Evolutionary conservation across 495 filamentous ascomycete species (phyloP).

Genomic region (Beverwykella pulmonaria): DNA sequence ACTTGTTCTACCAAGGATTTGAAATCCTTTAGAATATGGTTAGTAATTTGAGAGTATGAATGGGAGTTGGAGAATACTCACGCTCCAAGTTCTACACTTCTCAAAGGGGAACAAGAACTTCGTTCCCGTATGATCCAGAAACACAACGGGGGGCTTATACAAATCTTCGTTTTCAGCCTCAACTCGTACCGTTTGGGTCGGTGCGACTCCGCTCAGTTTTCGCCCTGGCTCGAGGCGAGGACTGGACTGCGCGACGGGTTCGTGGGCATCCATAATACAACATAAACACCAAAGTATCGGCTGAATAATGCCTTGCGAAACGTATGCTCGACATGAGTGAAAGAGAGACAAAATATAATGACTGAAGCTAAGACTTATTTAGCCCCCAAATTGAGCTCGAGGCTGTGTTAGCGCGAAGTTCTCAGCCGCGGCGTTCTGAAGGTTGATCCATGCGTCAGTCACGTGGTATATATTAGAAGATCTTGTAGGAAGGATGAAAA

Average conservation of each 20-base stretch:
- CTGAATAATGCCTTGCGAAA: too few relatives aligned
- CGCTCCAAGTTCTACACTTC: conserved; percentile 12
- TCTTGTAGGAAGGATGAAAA: too few relatives aligned
- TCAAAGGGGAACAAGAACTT: conserved; percentile 25
- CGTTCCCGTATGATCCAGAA: conserved; percentile 21
- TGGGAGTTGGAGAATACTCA: background rate
- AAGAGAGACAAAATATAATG: background rate
- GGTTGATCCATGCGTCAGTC: too few relatives aligned
- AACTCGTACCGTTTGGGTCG: background rate
- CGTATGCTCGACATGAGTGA: too few relatives aligned
- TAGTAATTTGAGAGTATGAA: background rate
- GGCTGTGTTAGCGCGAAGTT: too few relatives aligned
- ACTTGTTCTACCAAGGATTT: conserved; percentile 8
- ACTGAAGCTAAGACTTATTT: background rate
- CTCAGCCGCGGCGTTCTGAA: too few relatives aligned
- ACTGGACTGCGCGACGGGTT: background rate
- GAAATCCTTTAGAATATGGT: conserved; percentile 10
- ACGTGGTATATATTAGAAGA: too few relatives aligned
- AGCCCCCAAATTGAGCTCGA: too few relatives aligned
- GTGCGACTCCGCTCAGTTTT: background rate
- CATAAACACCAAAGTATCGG: too few relatives aligned
- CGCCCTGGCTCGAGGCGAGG: background rate
- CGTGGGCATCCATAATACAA: background rate
- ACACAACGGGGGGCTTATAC: background rate
- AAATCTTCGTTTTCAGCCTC: background rate